Base-by-base conservation (phyloP, 208 protist species). In the Acanthamoeba healyi region DNA sequence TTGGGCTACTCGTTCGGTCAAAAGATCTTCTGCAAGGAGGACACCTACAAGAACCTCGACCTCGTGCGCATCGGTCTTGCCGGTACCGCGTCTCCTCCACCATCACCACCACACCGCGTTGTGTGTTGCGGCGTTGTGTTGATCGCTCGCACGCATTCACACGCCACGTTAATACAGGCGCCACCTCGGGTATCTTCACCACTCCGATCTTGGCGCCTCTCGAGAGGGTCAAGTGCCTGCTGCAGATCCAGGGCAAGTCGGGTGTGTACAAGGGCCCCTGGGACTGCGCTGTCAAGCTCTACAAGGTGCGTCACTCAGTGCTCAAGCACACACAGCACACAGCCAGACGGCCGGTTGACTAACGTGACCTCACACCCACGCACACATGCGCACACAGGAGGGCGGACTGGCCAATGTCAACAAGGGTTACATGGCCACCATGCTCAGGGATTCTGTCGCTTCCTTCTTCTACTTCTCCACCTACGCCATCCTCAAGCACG, bases 401-500 rank as follows among this genome's bases (percentile, higher is more conserved):
- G 67, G 82, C 42, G 95, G 95, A n/a, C 40, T 96, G 0, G 61
- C 79, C 22, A 63, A 70, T 40, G 38, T 96, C 40, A 92, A 94
- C 81, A 82, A 82, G 34, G 95, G 95, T 26, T 90, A 58, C 72
- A 63, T 79, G 19, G 95, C 94, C 24, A 96, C 95, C 1, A 44
- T 95, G 40, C 46, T 72, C 24, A 93, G 95, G 54, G 95, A 96
- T 72, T 70, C 56, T 63, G 54, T 92, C 24, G 95, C 77, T 22
- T 93, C 86, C 19, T 90, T 44, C 38, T 67, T 88, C 36, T 96
- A 96, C 91, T 96, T 96, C 72, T 34, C 51, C 22, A 67, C 92
- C 10, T 96, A 96, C 91, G 95, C 95, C 46, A 40, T 77, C 72
- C 49, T 96, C 42, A 96, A 96, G 67, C 67, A 79, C 77, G n/a